A percentile compares a stretch with the other conserved stretches of the same genome.
These are phyloP conservation scores for Candida sithepensis DNA, from an alignment of 805 yeast species.

Conservation along the genomic window DNA sequence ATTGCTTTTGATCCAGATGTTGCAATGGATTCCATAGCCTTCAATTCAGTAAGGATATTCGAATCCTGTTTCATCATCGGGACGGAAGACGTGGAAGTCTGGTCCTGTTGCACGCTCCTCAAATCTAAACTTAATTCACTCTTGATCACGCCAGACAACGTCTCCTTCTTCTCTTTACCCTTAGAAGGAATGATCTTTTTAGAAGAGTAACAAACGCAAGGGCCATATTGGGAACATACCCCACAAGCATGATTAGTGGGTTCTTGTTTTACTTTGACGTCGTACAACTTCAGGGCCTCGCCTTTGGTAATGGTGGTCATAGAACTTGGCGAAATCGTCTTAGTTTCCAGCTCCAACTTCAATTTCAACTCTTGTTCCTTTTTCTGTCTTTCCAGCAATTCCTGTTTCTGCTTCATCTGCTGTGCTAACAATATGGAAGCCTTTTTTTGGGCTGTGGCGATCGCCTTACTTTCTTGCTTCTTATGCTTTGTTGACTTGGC, in stretches of 20 bases:
- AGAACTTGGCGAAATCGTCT: background rate
- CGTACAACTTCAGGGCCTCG: background rate
- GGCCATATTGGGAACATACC: slow-evolving; percentile 1
- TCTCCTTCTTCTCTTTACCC: background rate
- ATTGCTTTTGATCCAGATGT: background rate
- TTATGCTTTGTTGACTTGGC: slow-evolving; percentile 7
- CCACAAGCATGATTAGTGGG: background rate
- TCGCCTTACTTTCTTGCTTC: slow-evolving; percentile 18
- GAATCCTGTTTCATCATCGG: background rate
- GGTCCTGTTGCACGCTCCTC: background rate
- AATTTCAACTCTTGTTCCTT: slow-evolving; percentile 8
- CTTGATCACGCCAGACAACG: background rate
- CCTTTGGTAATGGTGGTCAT: slow-evolving; percentile 1
- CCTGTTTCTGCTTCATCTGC: slow-evolving; percentile 20
- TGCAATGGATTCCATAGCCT: background rate
- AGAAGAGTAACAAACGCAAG: background rate
- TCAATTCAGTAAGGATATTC: background rate
- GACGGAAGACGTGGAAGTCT: background rate
- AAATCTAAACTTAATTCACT: background rate
- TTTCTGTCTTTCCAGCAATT: slow-evolving; percentile 14
- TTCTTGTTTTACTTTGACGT: background rate
- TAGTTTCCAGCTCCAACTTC: slow-evolving; percentile 6
- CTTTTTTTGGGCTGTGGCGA: slow-evolving; percentile 17
- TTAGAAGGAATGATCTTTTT: background rate
- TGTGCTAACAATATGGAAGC: slow-evolving; percentile 20